Evolutionary conservation across 164 flowering plant genomes (phyloP).

Genomic region (Akebia trifoliata): DNA sequence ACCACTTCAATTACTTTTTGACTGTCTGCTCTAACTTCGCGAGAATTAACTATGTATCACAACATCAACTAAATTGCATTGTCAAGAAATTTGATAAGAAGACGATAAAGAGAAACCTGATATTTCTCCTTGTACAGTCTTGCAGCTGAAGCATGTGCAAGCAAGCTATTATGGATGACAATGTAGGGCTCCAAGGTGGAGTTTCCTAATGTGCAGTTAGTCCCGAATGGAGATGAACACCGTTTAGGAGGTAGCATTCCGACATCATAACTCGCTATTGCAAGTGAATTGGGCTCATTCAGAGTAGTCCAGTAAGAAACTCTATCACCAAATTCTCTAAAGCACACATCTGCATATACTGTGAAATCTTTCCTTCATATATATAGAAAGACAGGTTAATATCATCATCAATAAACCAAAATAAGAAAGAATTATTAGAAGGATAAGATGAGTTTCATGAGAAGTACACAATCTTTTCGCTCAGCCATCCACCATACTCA

Average conservation of each 20-base stretch:
- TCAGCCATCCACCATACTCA: constrained; percentile 24
- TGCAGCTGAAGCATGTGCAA: constrained; percentile 49
- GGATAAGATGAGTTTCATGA: neutral
- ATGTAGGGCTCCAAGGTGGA: constrained; percentile 49
- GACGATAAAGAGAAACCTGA: constrained; percentile 15
- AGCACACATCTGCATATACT: constrained; percentile 41
- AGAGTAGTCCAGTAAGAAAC: constrained; percentile 51
- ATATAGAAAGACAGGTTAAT: neutral
- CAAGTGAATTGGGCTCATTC: constrained; percentile 40
- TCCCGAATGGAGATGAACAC: constrained; percentile 37
- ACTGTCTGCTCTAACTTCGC: too few species aligned
- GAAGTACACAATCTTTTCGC: constrained; percentile 15
- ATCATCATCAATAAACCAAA: neutral
- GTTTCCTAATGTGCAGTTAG: constrained; percentile 35
- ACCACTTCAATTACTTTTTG: too few species aligned
- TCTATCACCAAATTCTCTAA: constrained; percentile 47
- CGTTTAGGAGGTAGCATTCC: constrained; percentile 37
- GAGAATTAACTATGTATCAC: too few species aligned
- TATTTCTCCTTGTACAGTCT: constrained; percentile 32
- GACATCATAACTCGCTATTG: constrained; percentile 24
- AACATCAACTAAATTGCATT: too few species aligned
- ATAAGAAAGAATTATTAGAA: neutral
- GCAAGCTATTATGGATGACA: constrained; percentile 33
- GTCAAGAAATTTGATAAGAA: neutral
- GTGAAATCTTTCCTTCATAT: constrained; percentile 35